Base-by-base conservation (phyloP, 2,329 filamentous ascomycete genomes). In the Sporothrix pallida region DNA sequence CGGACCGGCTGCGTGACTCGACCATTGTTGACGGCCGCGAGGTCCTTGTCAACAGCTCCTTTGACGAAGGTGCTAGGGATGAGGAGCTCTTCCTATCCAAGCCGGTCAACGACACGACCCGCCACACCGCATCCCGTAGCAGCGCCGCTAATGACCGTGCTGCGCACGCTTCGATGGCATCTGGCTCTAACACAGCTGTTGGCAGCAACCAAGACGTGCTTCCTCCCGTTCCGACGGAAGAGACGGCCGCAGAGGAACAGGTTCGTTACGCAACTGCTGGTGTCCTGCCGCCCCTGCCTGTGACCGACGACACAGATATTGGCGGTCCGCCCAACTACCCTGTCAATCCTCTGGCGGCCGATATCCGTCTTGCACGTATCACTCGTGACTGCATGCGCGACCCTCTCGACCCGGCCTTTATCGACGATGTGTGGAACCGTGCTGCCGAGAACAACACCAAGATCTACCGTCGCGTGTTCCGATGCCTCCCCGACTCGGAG, bases 401-500 rank as follows among this genome's bases (percentile, higher is more conserved):
- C 81, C 96, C 97, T 0, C 83, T 99, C 56, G 91, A 91, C 74
- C 88, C 93, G 72, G 84, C 87, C 1, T 99, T 99, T 82, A 93
- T 93, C 80, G 89, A 96, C 63, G 93, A 97, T 75, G 90, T 93
- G 1, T 99, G 97, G 97, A 91, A 92, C 76, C 87, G 90, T 20
- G 90, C 94, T 71, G 96, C 96, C 0, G 90, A 92, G 76, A 98
- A 98, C 84, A 99, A 99, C 81, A 99, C 96, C 2, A 95, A 94
- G 80, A 88, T 99, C 67, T 99, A 93, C 83, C 92, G 96, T 46
- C 90, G 92, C 75, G 95, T 99, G 9, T 99, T 99, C 85, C 91
- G 95, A 65, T 98, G 95, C 82, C 97, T 97, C 93, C 96, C 96
- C 0, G 96, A 99, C 81, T 98, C 91, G 70, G 94, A 98, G 79